Conservation (phyloP, 805 yeast genomes). For the Candida fluviatilis region DNA sequence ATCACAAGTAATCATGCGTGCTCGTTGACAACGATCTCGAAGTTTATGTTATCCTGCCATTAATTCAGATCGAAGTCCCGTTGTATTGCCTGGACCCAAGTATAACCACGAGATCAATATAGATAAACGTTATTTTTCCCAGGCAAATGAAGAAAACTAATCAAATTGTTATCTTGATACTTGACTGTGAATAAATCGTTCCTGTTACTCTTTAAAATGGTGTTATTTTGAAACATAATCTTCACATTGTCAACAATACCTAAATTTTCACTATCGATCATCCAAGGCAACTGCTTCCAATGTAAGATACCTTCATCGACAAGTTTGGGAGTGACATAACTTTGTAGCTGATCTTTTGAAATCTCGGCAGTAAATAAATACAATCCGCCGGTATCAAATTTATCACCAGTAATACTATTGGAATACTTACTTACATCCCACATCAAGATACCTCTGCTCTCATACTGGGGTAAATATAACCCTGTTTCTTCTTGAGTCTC, state of each 20-base stretch:
- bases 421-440: constrained; percentile 22
- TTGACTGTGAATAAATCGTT: constrained; percentile 20
- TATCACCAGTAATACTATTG: neutral
- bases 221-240: constrained; percentile 11
- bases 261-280: constrained; percentile 27
- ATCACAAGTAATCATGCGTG: too few relatives aligned
- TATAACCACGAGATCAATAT: neutral
- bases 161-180: constrained; percentile 14
- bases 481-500: constrained; percentile 43
- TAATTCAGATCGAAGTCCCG: too few relatives aligned
- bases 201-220: constrained; percentile 22
- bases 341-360: constrained; percentile 15
- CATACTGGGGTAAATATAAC: constrained; percentile 22
- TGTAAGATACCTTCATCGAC: constrained; percentile 39
- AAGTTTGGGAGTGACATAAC: constrained; percentile 24
- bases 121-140: neutral
- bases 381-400: constrained; percentile 29
- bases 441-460: constrained; percentile 29
- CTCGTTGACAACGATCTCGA: too few relatives aligned
- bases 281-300: constrained; percentile 38
- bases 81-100: too few relatives aligned
- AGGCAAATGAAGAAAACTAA: neutral
- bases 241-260: constrained; percentile 40
- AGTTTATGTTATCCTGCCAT: too few relatives aligned
- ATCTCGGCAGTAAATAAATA: constrained; percentile 38